Evolutionary conservation across 2,329 filamentous ascomycete genomes (phyloP).

Genomic region (Byssochlamys sp.): DNA sequence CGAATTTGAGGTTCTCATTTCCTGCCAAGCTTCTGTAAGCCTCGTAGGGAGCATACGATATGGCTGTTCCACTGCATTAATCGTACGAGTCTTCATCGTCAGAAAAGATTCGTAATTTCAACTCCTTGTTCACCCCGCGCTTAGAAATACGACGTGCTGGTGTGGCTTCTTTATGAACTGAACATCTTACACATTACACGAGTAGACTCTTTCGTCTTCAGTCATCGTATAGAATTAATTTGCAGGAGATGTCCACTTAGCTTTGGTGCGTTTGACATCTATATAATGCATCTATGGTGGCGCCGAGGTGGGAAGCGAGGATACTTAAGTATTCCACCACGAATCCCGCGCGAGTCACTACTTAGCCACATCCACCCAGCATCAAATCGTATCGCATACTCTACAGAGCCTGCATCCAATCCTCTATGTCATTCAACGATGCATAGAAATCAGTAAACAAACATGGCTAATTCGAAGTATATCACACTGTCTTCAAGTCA

Average conservation of each 20-base stretch:
- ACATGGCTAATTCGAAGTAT: constrained; percentile 33
- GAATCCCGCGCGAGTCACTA: not conserved
- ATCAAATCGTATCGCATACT: not conserved
- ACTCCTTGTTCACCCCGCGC: too few relatives aligned
- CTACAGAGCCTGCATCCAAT: not conserved
- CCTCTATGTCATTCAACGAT: not conserved
- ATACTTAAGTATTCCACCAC: not conserved
- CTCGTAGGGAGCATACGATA: too few relatives aligned
- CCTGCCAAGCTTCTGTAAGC: not conserved
- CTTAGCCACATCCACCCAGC: not conserved
- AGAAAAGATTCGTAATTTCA: too few relatives aligned
- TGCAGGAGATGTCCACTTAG: too few relatives aligned
- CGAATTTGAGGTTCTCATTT: not conserved
- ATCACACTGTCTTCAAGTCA: not conserved
- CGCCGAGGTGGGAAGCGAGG: not conserved
- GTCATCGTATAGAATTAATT: too few relatives aligned
- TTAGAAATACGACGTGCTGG: too few relatives aligned
- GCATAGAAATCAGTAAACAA: not conserved
- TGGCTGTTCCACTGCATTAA: too few relatives aligned
- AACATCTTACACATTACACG: too few relatives aligned
- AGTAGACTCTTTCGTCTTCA: too few relatives aligned
- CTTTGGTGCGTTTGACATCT: too few relatives aligned
- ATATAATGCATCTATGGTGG: not conserved
- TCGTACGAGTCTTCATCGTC: too few relatives aligned
- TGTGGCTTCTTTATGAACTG: too few relatives aligned